Evolutionary conservation across 805 yeast species (phyloP), one percentile per base, ranked within the genome.

Genomic region (Debaryomyces prosopidis): DNA sequence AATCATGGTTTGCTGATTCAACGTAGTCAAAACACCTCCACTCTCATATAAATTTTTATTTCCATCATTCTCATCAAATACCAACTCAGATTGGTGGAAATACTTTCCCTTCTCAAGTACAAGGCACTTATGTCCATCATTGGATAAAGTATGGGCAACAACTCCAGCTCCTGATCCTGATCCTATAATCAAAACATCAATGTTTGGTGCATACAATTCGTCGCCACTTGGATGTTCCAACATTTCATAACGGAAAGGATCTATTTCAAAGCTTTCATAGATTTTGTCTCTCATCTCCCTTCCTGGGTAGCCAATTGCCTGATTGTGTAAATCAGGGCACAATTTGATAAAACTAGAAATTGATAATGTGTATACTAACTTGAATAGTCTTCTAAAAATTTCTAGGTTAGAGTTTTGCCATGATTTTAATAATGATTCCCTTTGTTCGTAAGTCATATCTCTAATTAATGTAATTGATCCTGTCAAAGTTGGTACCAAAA

Each of bases 111-210:
- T 79, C 54, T 80, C 84, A 4, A 80, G 47, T 1, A 80, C 74
- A 31, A 80, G 60, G 18, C 73, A 71, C 23, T 57, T 63, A 53
- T 54, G 64, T 11, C 83, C 83, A 30, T 63, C 65, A 5, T 63
- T 57, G 1, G 76, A 58, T 34, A 79, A 66, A 1, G 76, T 66
- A 39, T 71, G 70, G 4, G 81, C 83, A 0, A 68, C 75, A 0
- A 78, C 83, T 5, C 82, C 81, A 1, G 80, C 79, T 5, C 81
- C 78, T 10, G 76, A 57, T 1, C 84, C 84, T 4, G 80, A 73
- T 3, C 84, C 84, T 33, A 78, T 64, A 32, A 79, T 66, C 10
- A 75, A 58, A 3, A 63, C 80, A 47, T 78, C 82, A 26, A 69
- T 50, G n/a, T 65, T 58, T 5, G 73, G 70, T 36, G 71, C 42